Base-by-base conservation (phyloP, 2,329 filamentous ascomycete species). In the Aspergillus tamarii region DNA sequence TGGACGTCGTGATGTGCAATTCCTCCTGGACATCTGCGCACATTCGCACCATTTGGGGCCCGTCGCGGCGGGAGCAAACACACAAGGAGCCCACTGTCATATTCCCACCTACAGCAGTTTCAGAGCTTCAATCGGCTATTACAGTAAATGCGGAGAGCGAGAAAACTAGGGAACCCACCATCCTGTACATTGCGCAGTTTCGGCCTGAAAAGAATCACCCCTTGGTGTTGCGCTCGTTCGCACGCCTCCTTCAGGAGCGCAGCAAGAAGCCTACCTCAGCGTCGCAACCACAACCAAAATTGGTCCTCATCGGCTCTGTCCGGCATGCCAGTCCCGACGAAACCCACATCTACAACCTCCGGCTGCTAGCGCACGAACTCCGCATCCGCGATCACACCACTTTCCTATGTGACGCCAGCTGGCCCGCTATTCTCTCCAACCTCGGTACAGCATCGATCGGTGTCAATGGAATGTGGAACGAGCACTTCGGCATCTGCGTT, bases 391-490 rank as follows among this genome's bases (percentile, higher is more conserved):
- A 96, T 59, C 84, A 85, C 16, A 93, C 97, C 50, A 88, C 93
- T 62, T 99, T 99, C 76, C 87, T 96, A 67, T 89, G 93, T 61
- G 94, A 99, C 76, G 94, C 93, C 0, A 88, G 91, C 30, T 99
- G 94, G 93, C 88, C 91, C 4, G 87, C 93, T 69, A 92, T 99
- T 59, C 83, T 97, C 11, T 85, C 91, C 36, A 93, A 92, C 87
- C 83, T 98, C 65, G 83, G 87, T 59, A 88, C 84, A 66, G 89
- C 91, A 4, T 94, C 88, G 21, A 87, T 99, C 1, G 95, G 95
- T 57, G 93, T 96, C 34, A 99, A 99, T 72, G 93, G 91, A 73
- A 99, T 99, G 95, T 99, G 95, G 94, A 98, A 97, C 76, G 95
- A 99, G 81, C 95, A 99, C 78, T 99, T 99, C 76, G 95, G 95